Base-by-base conservation (phyloP, 371 early-diverging fungal species). In the Circinella umbellata region DNA sequence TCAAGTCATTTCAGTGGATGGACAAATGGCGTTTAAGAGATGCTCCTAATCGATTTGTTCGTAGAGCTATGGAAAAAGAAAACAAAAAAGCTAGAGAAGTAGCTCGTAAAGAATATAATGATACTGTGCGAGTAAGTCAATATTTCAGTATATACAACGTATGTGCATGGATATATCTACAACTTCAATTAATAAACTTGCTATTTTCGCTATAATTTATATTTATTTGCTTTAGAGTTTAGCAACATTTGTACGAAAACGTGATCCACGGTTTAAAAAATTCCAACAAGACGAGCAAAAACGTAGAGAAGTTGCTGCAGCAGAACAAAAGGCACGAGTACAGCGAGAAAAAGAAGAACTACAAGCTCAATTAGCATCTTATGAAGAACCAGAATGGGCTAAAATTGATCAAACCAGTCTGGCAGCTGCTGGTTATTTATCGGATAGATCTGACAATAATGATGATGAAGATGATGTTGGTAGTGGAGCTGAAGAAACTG, bases 21-120 rank as follows among this genome's bases (percentile, higher is more conserved):
- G 99, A 99, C 76, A 91, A 95, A 72, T 95, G 90, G 83, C 80
- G 91, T 8, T 82, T 95, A 4, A 81, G 91, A 0, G 95, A 96
- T 63, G 90, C 95, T 64, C 93, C 92, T 3, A 95, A 95, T 77
- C 88, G 99, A 38, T 74, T 82, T 51, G 81, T 93, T 7, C 89
- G 94, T 11, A 80, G 98, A 59, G 79, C 87, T 14, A 95, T 97
- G 95, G 97, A 98, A 72, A 93, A 93, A 71, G 95, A 97, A 66
- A 98, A 98, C 80, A 88, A 89, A 74, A 93, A 92, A 72, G 80
- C 88, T n/a, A 80, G 98, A 42, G 94, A 95, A n/a, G 73, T 79
- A 5, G 96, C 90, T n/a, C 82, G 90, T 53, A 86, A 87, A 36
- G 96, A 95, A 70, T 99, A 92, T 76, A 93, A 89, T 73, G 95